These are phyloP conservation scores for Xylaria palmicola DNA, from an alignment of 495 filamentous ascomycete genomes.

Conservation along the genomic window DNA sequence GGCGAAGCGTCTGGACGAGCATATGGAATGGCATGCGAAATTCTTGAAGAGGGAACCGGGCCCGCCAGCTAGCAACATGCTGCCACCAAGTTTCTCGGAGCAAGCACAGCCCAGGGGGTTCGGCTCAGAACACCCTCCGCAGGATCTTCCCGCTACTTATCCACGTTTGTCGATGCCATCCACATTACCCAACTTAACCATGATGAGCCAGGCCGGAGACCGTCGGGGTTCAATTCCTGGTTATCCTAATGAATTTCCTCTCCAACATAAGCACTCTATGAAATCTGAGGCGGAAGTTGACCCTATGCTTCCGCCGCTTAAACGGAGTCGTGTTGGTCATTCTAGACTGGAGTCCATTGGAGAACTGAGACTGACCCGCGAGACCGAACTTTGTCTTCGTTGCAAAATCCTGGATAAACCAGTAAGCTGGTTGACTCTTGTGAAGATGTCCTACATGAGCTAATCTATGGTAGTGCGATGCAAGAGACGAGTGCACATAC, in stretches of 20 bases:
- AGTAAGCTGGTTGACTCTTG: conserved; percentile 23
- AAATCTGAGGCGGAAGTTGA: conserved; percentile 47
- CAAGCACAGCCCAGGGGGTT: conserved; percentile 35
- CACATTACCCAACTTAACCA: conserved; percentile 39
- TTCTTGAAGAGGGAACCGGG: conserved; percentile 44
- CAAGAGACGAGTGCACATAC: conserved; percentile 43
- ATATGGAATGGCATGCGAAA: conserved; percentile 42
- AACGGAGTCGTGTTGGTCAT: conserved; percentile 48
- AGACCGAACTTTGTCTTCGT: conserved; percentile 45
- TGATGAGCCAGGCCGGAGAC: conserved; percentile 37
- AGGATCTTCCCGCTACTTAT: conserved; percentile 29
- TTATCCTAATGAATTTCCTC: conserved; percentile 42
- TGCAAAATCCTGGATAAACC: conserved; percentile 43
- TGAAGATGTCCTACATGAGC: background rate
- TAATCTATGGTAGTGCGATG: conserved; percentile 39
- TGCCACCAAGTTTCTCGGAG: conserved; percentile 39
- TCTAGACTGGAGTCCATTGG: conserved; percentile 50
- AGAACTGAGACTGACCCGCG: conserved; percentile 46
- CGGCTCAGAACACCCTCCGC: conserved; percentile 22
- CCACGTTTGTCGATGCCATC: conserved; percentile 40
- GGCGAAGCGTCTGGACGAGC: conserved; percentile 46
- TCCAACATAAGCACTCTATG: conserved; percentile 39
- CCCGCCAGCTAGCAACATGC: conserved; percentile 40
- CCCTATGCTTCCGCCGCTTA: conserved; percentile 48
- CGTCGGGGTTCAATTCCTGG: conserved; percentile 45